These are phyloP conservation scores for Coccomyxa sp. DNA, from an alignment of 139 green algal genomes.

Conservation along the genomic window DNA sequence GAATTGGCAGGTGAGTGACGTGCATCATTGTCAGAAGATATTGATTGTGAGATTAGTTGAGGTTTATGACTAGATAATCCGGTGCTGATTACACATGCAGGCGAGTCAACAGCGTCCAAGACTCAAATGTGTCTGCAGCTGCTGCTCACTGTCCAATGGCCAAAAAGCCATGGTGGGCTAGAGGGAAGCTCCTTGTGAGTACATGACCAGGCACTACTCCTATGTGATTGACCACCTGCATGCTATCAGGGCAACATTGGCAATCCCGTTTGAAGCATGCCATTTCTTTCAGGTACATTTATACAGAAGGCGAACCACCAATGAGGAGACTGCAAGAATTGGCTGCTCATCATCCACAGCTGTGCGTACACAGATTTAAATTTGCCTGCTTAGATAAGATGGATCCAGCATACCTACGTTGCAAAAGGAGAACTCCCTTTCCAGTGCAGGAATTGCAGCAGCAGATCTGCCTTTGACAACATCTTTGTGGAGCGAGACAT, in stretches of 20 bases:
- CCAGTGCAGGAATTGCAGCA: background rate
- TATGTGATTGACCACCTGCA: background rate
- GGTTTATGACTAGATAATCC: background rate
- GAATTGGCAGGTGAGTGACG: conserved; percentile 44
- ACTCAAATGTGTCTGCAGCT: conserved; percentile 65
- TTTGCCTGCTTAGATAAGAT: background rate
- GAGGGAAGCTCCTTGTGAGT: conserved; percentile 42
- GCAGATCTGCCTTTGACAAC: conserved; percentile 15
- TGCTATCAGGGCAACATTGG: background rate
- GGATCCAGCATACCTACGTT: background rate
- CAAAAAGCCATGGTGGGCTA: conserved; percentile 29
- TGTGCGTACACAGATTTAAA: background rate
- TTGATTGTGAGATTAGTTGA: background rate
- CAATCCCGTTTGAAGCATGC: background rate
- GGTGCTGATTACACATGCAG: conserved; percentile 18
- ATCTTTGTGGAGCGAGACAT: conserved; percentile 49
- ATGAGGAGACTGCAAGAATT: conserved; percentile 36
- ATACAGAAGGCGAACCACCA: conserved; percentile 60
- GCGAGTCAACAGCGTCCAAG: conserved; percentile 56
- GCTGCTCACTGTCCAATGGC: conserved; percentile 37
- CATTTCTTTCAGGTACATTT: conserved; percentile 46
- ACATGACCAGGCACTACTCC: background rate
- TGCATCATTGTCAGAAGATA: background rate
- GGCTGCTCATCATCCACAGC: background rate
- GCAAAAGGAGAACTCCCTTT: background rate